Evolutionary conservation across 352 stramenopile genomes (phyloP), one percentile per base, ranked within the genome.

Genomic region (Aphanomyces invadans): DNA sequence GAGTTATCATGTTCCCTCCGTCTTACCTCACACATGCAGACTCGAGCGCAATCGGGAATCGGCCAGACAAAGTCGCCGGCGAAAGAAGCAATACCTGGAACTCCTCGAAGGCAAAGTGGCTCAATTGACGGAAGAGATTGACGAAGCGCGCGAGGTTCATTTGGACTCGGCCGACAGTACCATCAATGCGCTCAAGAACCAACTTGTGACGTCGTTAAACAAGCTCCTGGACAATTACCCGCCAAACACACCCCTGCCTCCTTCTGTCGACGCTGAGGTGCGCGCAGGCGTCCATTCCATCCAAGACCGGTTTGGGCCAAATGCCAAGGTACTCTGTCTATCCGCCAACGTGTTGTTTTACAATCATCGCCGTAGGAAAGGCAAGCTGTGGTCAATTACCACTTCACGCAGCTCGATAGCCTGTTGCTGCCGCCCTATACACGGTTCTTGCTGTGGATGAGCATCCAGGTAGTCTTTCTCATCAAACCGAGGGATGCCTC

Each of bases 21-120:
- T 21, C n/a, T 59, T 15, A 48, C n/a, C 39, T n/a, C 39, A 15
- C 39, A n/a, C 15, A 31, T 38, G 23, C 57, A 84, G 81, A 52
- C 70, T 95, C 17, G 86, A 85, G 44, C 77, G 86, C 52, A 95
- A 95, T 71, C 81, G 86, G n/a, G 86, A 95, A 73, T 95, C 86
- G 2, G 86, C 86, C 4, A 83, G 86, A 36, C 86, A 95, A 71
- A 95, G 86, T 67, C 86, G 86, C 17, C 84, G 86, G 51, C 84
- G 86, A 33, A 95, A 95, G 79, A 95, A 95, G 57, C 86, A 95
- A 70, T 95, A 95, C 54, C 57, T 95, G 32, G 86, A 95, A 71
- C 70, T 95, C 25, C 69, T 95, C 5, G 86, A 95, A 73, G 86
- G 93, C 54, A 95, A 95, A 29, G 85, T 94, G 3, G 88, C 83